A percentile compares a stretch with the other conserved stretches of the same genome.
Evolutionary conservation across 805 yeast species (phyloP).

Genomic region (Candida suzukii): DNA sequence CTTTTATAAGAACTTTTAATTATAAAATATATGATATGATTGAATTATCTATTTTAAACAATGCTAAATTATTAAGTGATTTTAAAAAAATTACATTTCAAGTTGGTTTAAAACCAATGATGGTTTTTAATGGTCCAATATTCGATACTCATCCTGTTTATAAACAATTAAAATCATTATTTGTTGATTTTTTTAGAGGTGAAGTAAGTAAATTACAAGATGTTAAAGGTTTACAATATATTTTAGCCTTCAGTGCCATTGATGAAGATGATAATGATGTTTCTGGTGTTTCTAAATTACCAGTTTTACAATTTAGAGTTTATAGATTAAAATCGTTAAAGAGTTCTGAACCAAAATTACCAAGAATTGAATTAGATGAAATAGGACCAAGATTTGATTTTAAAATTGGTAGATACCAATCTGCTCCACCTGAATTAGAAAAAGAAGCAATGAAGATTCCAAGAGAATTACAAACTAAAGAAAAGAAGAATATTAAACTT

Average conservation of each 20-base stretch:
- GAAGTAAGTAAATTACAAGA: constrained; percentile 77
- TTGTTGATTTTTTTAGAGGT: constrained; percentile 87
- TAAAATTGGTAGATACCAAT: constrained; percentile 78
- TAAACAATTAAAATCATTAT: constrained; percentile 79
- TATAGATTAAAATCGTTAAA: constrained; percentile 76
- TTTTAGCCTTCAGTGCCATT: constrained; percentile 72
- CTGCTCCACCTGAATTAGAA: constrained; percentile 80
- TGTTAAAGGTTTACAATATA: constrained; percentile 90
- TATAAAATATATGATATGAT: constrained; percentile 90
- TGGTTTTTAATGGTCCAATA: constrained; percentile 84
- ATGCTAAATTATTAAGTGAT: constrained; percentile 68
- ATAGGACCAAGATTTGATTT: constrained; percentile 95
- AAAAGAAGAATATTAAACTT: constrained; percentile 80
- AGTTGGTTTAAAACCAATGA: constrained; percentile 90
- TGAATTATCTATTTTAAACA: constrained; percentile 68
- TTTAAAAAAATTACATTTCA: constrained; percentile 77
- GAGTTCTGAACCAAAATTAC: constrained; percentile 76
- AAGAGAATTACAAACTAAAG: constrained; percentile 72
- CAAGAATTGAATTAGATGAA: constrained; percentile 91
- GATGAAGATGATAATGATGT: constrained; percentile 72
- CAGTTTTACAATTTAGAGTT: constrained; percentile 83
- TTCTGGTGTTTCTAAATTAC: constrained; percentile 46
- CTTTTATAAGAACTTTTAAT: constrained; percentile 85
- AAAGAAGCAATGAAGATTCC: constrained; percentile 83
- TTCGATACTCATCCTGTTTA: constrained; percentile 86